Evolutionary conservation across 768 basidiomycete species (phyloP), one percentile per base, ranked within the genome.

Genomic region (Wakefieldia striispora): DNA sequence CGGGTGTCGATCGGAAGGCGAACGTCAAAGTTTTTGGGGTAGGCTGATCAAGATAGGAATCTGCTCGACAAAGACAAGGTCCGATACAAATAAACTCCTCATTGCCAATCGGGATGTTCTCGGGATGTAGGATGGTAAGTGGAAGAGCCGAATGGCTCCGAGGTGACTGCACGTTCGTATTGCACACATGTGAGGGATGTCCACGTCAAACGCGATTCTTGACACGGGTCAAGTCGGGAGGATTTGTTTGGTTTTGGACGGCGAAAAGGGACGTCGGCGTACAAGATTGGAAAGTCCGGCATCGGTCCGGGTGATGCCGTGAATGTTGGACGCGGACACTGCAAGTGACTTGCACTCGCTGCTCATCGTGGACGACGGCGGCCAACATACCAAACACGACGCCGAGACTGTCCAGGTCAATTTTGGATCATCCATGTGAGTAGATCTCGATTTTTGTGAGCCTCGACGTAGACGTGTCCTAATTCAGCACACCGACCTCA

Each of bases 401-500:
- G n/a, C 12, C 36, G 10, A 40, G 17, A 8, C 21, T 9, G 21
- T 33, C 6, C 26, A 9, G 7, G 9, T 1, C 1, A 10, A 21
- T 27, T 19, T n/a, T 34, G n/a, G n/a, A 3, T 29, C 10, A 29
- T 9, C 11, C 27, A 6, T 29, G 27, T 29, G 9, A 29, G 27
- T 29, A 10, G 27, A 29, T 29, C 9, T 8, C 27, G 11, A 11
- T 10, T 35, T 40, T 33, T 6, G 44, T 20, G 37, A n/a, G 38
- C 20, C 3, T 21, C 6, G 35, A 35, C 38, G 11, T 47, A 5
- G 35, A 38, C 33, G 24, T 59, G 53, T 65, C 62, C 62, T 48
- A 59, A 63, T 63, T 40, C 63, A 63, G 62, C 60, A 49, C 45
- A 53, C 53, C 33, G 21, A 14, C 50, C 42, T 50, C 51, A 65